Evolutionary conservation across 495 filamentous ascomycete species (phyloP).

Genomic region (Neurospora terricola): DNA sequence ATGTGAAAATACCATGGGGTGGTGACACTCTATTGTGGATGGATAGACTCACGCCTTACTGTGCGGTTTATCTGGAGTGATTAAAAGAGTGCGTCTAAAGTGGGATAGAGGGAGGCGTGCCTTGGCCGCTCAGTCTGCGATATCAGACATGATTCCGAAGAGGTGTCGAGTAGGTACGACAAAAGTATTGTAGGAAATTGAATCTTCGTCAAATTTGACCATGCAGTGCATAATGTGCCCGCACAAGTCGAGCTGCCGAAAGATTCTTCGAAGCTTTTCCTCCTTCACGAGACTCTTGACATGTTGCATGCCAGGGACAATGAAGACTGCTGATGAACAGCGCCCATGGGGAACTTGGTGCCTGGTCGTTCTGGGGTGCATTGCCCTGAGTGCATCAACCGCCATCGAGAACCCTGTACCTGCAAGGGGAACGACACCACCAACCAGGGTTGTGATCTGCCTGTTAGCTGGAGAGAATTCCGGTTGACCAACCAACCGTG

Average conservation of each 20-base stretch:
- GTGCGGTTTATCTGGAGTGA: not conserved
- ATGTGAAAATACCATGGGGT: not conserved
- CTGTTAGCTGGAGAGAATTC: not conserved
- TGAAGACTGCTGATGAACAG: not conserved
- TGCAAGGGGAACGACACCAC: not conserved
- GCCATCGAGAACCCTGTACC: not conserved
- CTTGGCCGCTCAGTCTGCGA: not conserved
- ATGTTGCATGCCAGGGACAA: not conserved
- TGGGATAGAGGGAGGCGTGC: not conserved
- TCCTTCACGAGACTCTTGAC: not conserved
- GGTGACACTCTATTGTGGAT: not conserved
- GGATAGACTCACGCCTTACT: not conserved
- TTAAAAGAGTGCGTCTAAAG: not conserved
- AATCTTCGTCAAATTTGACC: not conserved
- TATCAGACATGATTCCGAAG: not conserved
- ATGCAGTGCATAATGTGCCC: not conserved
- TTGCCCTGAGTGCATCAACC: not conserved
- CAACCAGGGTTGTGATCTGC: not conserved
- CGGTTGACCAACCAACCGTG: not conserved
- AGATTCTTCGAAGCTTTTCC: not conserved
- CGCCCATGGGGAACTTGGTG: not conserved
- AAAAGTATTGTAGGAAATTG: not conserved
- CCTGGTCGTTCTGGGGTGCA: not conserved
- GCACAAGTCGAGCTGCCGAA: not conserved
- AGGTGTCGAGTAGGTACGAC: not conserved